Conservation (phyloP, 306 rosid genomes). For the Abrus pulchellus region DNA sequence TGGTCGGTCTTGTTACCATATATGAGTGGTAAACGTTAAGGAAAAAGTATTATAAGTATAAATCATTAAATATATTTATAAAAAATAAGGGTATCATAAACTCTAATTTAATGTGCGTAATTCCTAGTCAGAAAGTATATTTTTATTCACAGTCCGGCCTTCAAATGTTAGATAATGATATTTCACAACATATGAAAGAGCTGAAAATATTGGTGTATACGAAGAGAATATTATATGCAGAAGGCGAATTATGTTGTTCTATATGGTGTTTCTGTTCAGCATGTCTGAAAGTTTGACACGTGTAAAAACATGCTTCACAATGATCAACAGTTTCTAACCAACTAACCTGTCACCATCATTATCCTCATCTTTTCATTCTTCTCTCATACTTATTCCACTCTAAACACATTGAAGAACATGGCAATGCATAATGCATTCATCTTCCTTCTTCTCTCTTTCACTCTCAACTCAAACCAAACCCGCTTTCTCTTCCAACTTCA, state of each 20-base stretch:
- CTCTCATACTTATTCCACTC: neutral
- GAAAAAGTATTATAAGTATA: too few relatives aligned
- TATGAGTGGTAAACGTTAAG: too few relatives aligned
- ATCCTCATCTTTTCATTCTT: neutral
- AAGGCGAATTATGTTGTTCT: neutral
- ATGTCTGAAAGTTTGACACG: constrained; percentile 33
- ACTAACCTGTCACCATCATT: neutral
- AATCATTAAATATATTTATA: too few relatives aligned
- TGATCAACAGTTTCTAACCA: constrained; percentile 46
- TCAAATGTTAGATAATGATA: too few relatives aligned
- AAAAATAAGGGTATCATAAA: neutral
- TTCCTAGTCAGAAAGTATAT: too few relatives aligned
- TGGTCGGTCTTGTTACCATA: too few relatives aligned
- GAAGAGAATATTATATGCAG: too few relatives aligned
- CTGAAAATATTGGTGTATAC: too few relatives aligned
- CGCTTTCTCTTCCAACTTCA: constrained; percentile 50
- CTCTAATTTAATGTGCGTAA: too few relatives aligned
- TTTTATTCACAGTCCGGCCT: too few relatives aligned
- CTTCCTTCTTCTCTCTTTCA: constrained; percentile 4
- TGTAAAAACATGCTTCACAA: constrained; percentile 64
- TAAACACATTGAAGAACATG: neutral
- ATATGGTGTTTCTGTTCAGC: neutral
- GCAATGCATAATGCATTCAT: neutral
- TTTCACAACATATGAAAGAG: too few relatives aligned
- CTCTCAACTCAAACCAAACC: constrained; percentile 40